Conservation (phyloP, 257 asterid genomes). For the Eustoma russellianum region DNA sequence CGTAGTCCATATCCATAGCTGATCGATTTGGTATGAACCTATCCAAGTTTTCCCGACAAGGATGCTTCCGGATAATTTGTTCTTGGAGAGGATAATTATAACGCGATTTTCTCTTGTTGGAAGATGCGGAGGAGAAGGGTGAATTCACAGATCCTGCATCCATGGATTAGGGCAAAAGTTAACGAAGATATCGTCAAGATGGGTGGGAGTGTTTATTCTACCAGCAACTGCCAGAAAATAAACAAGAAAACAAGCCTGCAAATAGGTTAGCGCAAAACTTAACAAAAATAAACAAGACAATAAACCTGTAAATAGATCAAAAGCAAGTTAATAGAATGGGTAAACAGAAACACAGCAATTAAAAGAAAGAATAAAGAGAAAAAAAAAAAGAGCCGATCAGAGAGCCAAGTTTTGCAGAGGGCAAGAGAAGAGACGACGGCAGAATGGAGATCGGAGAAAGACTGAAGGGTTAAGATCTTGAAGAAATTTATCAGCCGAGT, state of each 20-base stretch:
- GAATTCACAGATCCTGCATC: conserved; percentile 47
- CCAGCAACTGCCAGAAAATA: too few species aligned
- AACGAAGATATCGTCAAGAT: too few species aligned
- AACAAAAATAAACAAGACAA: not conserved
- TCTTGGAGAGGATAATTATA: conserved; percentile 70
- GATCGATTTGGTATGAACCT: conserved; percentile 96
- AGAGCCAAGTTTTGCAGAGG: too few species aligned
- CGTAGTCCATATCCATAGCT: conserved; percentile 86
- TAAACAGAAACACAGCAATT: conserved; percentile 2
- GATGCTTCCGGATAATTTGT: conserved; percentile 43
- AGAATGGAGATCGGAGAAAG: too few species aligned
- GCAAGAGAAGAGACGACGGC: too few species aligned
- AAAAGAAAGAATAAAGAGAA: conserved; percentile 13
- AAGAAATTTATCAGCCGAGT: too few species aligned
- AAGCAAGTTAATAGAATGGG: conserved; percentile 3
- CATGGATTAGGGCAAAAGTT: conserved; percentile 21
- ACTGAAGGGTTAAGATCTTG: too few species aligned
- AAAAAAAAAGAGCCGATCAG: not conserved
- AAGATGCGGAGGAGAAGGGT: conserved; percentile 21
- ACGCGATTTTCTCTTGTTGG: conserved; percentile 39
- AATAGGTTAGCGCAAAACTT: not conserved
- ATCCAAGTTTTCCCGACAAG: conserved; percentile 68
- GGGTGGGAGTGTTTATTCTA: too few species aligned
- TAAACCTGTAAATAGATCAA: conserved; percentile 37
- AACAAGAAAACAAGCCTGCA: not conserved